A percentile compares a stretch with the other conserved stretches of the same genome.
Conservation (phyloP, 208 protist species). For the Trypanosoma congolense region DNA sequence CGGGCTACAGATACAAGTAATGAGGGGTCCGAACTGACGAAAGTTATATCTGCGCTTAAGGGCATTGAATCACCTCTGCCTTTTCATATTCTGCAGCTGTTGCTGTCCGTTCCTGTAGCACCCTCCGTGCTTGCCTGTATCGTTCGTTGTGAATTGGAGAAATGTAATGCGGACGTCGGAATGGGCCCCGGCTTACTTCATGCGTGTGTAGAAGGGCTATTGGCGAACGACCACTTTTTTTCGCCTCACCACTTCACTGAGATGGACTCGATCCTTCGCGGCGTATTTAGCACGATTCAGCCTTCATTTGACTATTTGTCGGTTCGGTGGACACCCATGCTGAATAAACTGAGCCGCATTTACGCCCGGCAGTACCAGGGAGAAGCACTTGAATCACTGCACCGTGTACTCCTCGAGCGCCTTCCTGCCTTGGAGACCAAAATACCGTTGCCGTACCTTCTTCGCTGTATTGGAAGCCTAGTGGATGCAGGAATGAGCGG, state of each 20-base stretch:
- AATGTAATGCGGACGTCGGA: slow-evolving; percentile 3
- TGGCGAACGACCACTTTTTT: slow-evolving; percentile 77
- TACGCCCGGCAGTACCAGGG: slow-evolving; percentile 54
- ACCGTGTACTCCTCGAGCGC: slow-evolving; percentile 28
- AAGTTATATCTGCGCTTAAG: neutral
- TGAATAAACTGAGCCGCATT: slow-evolving; percentile 71
- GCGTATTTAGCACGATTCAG: slow-evolving; percentile 18
- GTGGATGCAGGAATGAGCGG: slow-evolving; percentile 30
- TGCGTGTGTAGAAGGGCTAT: slow-evolving; percentile 37
- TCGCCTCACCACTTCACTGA: slow-evolving; percentile 23
- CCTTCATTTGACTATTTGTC: slow-evolving; percentile 42
- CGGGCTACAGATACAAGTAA: neutral
- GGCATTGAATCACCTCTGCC: slow-evolving; percentile 9
- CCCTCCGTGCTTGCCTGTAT: slow-evolving; percentile 15
- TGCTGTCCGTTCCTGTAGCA: slow-evolving; percentile 5
- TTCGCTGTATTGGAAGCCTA: slow-evolving; percentile 57
- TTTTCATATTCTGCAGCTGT: slow-evolving; percentile 13
- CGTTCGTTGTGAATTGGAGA: slow-evolving; percentile 20
- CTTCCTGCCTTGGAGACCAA: slow-evolving; percentile 49
- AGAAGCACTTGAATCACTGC: slow-evolving; percentile 30
- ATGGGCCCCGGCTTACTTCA: slow-evolving; percentile 27
- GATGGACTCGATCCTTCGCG: slow-evolving; percentile 45
- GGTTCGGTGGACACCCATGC: slow-evolving; percentile 65
- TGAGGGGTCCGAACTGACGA: neutral
- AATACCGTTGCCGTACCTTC: slow-evolving; percentile 50